Base-by-base conservation (phyloP, 1,139 yeast genomes). In the Diutina ranongensis region DNA sequence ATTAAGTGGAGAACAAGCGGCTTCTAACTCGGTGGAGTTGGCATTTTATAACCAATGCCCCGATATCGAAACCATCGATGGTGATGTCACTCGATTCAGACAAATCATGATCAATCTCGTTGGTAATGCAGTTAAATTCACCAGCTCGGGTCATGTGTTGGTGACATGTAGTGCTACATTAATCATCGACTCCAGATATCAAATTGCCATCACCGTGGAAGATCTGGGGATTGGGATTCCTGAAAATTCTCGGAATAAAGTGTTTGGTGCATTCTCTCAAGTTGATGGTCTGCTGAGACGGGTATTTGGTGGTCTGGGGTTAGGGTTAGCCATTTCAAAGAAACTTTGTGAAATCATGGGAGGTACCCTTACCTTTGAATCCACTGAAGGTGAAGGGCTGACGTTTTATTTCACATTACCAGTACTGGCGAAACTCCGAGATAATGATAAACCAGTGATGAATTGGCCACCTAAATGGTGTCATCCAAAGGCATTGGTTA, bases 211-310 rank as follows among this genome's bases (percentile, higher is more conserved):
- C 7, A 56, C 64, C 2, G 77, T 76, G 13, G 61, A 65, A 42
- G 83, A 78, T 52, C 74, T 82, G 0, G 83, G 83, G n/a, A 76
- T 77, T 49, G 83, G 83, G 4, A 77, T 78, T 44, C 78, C 80
- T 2, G 63, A 64, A 45, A 68, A 65, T 44, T 67, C 76, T 2
- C 63, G 65, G 34, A 60, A 62, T 40, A 75, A 72, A 57, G 72
- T 77, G 1, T 78, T 78, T 57, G 73, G 78, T 4, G 79, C 79
- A 1, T 78, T 78, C 53, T 72, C 77, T 35, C 83, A 77, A 57
- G 80, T 75, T 18, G 83, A 78, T 55, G 80, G 80, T 0, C 74
- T 80, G 2, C 68, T 80, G 1, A 64, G 76, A 50, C 62, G 83
- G 49, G 72, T 64, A 3, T 74, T 67, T 58, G 83, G 83, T 12